Evolutionary conservation across 169 alveolate genomes (phyloP).

Genomic region (Plasmodium adleri): DNA sequence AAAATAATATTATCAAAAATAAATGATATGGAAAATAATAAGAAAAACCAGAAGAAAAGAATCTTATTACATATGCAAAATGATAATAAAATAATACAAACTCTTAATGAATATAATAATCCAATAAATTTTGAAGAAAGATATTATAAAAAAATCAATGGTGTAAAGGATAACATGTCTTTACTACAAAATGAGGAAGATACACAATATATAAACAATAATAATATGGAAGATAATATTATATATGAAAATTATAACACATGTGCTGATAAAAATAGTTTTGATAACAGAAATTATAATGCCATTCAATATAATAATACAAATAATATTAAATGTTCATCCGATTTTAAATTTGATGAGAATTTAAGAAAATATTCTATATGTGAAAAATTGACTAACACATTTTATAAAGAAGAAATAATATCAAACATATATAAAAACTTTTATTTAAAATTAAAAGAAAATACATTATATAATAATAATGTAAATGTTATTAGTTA

Average conservation of each 20-base stretch:
- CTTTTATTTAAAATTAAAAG: slow-evolving; percentile 57
- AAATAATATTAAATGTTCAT: too few species aligned
- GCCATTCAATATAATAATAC: too few species aligned
- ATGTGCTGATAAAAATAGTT: not conserved
- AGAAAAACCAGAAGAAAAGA: not conserved
- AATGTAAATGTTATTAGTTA: slow-evolving; percentile 48
- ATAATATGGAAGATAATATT: not conserved
- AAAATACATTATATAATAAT: slow-evolving; percentile 69
- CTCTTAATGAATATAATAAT: not conserved
- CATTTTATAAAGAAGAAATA: slow-evolving; percentile 55
- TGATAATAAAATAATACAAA: not conserved
- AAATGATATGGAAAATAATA: slow-evolving; percentile 2
- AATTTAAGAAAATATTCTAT: slow-evolving; percentile 4
- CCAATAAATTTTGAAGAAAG: too few species aligned
- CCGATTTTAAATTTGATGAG: not conserved
- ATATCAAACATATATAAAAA: slow-evolving; percentile 45
- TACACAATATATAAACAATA: not conserved
- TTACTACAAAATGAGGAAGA: not conserved
- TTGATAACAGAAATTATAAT: too few species aligned
- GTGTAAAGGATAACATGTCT: not conserved
- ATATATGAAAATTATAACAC: not conserved
- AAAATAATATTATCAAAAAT: slow-evolving; percentile 36
- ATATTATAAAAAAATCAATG: too few species aligned
- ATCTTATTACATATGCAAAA: slow-evolving; percentile 1
- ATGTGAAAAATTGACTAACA: slow-evolving; percentile 14